Percentiles rank a stretch among this genome's conserved stretches.
These are phyloP conservation scores for Bretziella fagacearum DNA, from an alignment of 2,329 filamentous ascomycete genomes.

Conservation along the genomic window DNA sequence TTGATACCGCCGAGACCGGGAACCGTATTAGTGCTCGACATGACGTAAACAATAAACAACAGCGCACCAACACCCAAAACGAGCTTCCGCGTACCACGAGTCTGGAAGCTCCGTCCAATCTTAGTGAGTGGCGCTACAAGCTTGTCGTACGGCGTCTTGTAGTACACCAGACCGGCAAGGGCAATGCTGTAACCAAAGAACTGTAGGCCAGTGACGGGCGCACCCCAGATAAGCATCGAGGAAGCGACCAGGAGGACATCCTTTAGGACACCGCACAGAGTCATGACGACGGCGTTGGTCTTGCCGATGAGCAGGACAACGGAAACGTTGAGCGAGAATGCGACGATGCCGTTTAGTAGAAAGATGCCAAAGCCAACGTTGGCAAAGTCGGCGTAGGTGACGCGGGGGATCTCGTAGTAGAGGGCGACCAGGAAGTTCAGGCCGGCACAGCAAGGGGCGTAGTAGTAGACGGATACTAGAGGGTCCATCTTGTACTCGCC, in stretches of 20 bases:
- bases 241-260: slow-evolving; percentile 68
- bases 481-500: slow-evolving; percentile 87
- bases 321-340: slow-evolving; percentile 69
- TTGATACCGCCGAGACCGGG: not conserved
- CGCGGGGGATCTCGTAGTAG: slow-evolving; percentile 53
- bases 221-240: slow-evolving; percentile 68
- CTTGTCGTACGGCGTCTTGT: slow-evolving; percentile 60
- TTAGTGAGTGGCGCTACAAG: slow-evolving; percentile 55
- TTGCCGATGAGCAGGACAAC: slow-evolving; percentile 80
- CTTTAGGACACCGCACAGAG: slow-evolving; percentile 74
- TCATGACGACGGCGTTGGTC: slow-evolving; percentile 72
- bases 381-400: slow-evolving; percentile 54
- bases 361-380: slow-evolving; percentile 57
- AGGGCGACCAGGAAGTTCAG: slow-evolving; percentile 65
- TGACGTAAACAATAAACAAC: slow-evolving; percentile 9
- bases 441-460: slow-evolving; percentile 64
- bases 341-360: slow-evolving; percentile 58
- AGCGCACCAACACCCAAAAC: not conserved
- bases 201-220: slow-evolving; percentile 56
- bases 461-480: slow-evolving; percentile 78
- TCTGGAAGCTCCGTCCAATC: slow-evolving; percentile 35
- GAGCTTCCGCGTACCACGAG: slow-evolving; percentile 11
- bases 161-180: slow-evolving; percentile 60
- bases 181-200: slow-evolving; percentile 74
- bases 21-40: not conserved